Evolutionary conservation across 2,329 filamentous ascomycete species (phyloP).

Genomic region (Neurospora sp.): DNA sequence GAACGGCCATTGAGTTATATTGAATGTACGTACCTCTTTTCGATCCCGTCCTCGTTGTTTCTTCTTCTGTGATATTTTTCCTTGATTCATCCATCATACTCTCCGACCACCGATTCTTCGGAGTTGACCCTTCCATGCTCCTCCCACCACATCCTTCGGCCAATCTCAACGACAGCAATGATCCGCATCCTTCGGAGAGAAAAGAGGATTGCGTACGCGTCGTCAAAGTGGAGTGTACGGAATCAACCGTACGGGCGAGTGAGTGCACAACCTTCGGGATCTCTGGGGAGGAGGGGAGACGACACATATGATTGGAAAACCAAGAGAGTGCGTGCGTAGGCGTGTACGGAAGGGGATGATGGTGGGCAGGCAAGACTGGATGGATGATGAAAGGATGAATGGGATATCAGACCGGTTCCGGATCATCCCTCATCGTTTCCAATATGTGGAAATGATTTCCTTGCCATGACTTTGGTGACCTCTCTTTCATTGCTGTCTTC

Average conservation of each 20-base stretch:
- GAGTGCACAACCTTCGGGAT: background rate
- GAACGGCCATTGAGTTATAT: background rate
- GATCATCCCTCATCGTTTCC: background rate
- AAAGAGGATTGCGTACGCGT: background rate
- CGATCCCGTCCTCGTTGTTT: background rate
- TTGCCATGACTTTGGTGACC: background rate
- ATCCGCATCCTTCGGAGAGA: background rate
- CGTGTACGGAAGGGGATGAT: background rate
- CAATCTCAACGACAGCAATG: background rate
- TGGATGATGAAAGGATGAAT: background rate
- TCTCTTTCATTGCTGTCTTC: background rate
- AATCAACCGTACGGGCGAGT: background rate
- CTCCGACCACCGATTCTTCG: background rate
- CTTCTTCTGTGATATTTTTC: background rate
- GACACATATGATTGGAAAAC: background rate
- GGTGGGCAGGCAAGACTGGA: background rate
- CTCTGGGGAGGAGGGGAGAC: background rate
- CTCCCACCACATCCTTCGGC: background rate
- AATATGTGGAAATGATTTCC: background rate
- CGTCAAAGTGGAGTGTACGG: background rate
- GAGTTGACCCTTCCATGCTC: background rate
- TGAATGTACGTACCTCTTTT: background rate
- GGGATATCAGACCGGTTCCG: background rate
- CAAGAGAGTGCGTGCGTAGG: background rate
- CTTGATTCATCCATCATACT: background rate